Evolutionary conservation across 2,329 filamentous ascomycete species (phyloP).

Genomic region (Phialophora tarda): DNA sequence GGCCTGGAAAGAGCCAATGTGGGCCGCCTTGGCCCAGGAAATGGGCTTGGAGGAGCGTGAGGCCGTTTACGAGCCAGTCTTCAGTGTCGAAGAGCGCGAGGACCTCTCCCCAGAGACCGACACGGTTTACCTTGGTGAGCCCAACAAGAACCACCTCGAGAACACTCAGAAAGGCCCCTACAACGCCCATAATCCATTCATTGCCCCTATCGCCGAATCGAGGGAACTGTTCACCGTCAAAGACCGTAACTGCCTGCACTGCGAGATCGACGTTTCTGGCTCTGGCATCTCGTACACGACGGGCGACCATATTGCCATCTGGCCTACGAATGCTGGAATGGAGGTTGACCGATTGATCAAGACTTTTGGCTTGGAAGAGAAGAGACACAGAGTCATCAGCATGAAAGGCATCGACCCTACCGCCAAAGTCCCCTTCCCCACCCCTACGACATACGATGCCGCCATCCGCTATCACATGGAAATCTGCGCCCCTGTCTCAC

Average conservation of each 20-base stretch:
- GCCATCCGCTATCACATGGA: slow-evolving; percentile 95
- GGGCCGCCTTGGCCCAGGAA: slow-evolving; percentile 78
- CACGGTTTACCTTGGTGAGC: slow-evolving; percentile 92
- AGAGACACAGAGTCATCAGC: slow-evolving; percentile 80
- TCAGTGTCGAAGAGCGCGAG: slow-evolving; percentile 77
- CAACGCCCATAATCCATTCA: slow-evolving; percentile 96
- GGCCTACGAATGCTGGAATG: slow-evolving; percentile 92
- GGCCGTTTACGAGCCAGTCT: slow-evolving; percentile 91
- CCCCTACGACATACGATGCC: slow-evolving; percentile 94
- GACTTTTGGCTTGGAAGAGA: slow-evolving; percentile 74
- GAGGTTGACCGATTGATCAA: slow-evolving; percentile 90
- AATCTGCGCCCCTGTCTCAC: slow-evolving; percentile 91
- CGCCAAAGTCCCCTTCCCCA: slow-evolving; percentile 96
- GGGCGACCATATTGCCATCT: slow-evolving; percentile 94
- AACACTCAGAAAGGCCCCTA: slow-evolving; percentile 83
- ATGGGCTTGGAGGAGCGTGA: slow-evolving; percentile 95
- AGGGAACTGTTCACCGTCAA: slow-evolving; percentile 86
- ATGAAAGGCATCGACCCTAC: slow-evolving; percentile 93
- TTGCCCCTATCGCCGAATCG: slow-evolving; percentile 92
- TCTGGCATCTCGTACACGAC: slow-evolving; percentile 94
- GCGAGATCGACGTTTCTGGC: slow-evolving; percentile 89
- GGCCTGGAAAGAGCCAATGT: slow-evolving; percentile 99
- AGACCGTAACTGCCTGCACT: slow-evolving; percentile 92
- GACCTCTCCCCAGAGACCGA: slow-evolving; percentile 74
- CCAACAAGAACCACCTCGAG: slow-evolving; percentile 93